Percentiles rank a stretch among this genome's conserved stretches.
These are phyloP conservation scores for Chlorokybus atmophyticus DNA, from an alignment of 139 green algal genomes.

Conservation along the genomic window DNA sequence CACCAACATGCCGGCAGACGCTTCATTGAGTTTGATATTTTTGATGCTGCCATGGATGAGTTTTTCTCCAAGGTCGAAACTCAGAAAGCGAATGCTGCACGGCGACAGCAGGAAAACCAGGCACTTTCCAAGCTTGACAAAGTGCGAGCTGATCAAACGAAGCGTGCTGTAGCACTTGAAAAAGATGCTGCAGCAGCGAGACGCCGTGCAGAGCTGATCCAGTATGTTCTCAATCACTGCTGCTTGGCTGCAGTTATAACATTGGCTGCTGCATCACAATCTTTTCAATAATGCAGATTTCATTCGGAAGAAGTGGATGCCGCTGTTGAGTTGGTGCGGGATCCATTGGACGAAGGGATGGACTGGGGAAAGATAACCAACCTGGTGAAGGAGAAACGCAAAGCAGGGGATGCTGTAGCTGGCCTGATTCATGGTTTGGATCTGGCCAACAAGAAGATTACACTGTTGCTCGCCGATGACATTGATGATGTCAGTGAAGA, in stretches of 20 bases:
- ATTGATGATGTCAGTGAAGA: conserved; percentile 54
- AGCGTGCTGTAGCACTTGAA: conserved; percentile 36
- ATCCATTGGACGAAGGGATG: conserved; percentile 65
- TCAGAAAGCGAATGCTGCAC: conserved; percentile 44
- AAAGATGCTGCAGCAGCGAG: conserved; percentile 43
- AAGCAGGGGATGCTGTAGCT: conserved; percentile 82
- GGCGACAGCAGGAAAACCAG: conserved; percentile 37
- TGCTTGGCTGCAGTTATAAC: too few relatives aligned
- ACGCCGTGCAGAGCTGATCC: conserved; percentile 29
- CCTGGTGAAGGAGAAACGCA: conserved; percentile 38
- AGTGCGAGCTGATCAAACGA: conserved; percentile 50
- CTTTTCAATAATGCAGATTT: too few relatives aligned
- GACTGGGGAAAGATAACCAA: conserved; percentile 71
- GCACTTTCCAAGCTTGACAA: conserved; percentile 64
- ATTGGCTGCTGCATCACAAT: too few relatives aligned
- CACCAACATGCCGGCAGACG: too few relatives aligned
- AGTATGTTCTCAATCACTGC: too few relatives aligned
- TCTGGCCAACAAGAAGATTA: conserved; percentile 59
- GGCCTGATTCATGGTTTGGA: conserved; percentile 56
- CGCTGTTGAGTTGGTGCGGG: conserved; percentile 65
- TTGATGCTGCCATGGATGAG: conserved; percentile 78
- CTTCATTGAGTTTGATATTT: conserved; percentile 53
- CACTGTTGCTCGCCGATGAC: conserved; percentile 60
- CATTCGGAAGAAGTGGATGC: conserved; percentile 73
- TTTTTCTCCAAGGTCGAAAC: conserved; percentile 77